These are phyloP conservation scores for Giardia muris DNA, from an alignment of 208 protist species.

Conservation along the genomic window DNA sequence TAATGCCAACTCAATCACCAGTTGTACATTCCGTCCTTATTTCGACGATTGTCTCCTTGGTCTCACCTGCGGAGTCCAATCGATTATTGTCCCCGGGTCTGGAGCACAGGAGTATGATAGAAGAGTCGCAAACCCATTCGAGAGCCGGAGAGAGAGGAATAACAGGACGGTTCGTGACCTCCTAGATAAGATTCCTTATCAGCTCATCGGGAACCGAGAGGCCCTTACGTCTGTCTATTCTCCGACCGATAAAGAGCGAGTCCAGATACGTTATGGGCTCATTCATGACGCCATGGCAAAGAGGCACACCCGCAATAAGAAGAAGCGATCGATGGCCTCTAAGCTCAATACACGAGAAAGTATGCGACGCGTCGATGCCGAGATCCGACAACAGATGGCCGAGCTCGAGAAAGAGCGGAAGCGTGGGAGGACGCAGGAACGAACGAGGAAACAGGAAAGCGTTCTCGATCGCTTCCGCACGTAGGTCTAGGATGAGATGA, in stretches of 20 bases:
- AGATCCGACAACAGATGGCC: background rate
- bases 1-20: background rate
- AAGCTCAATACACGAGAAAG: background rate
- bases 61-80: background rate
- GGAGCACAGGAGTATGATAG: background rate
- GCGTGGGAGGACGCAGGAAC: background rate
- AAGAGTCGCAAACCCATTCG: background rate
- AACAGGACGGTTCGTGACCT: background rate
- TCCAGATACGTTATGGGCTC: background rate
- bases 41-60: background rate
- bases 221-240: background rate
- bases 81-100: background rate
- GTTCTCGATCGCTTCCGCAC: background rate
- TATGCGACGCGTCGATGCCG: background rate
- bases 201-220: background rate
- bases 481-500: background rate
- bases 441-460: background rate
- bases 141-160: background rate
- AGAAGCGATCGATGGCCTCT: background rate
- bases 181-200: background rate
- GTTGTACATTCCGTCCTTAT: background rate
- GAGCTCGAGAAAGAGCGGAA: background rate
- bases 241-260: background rate
- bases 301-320: background rate
- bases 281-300: background rate